A percentile compares a stretch with the other conserved stretches of the same genome.
phyloP scores from a whole-genome alignment of 1,284 basidiomycete species.

The Moesziomyces sp. region DNA sequence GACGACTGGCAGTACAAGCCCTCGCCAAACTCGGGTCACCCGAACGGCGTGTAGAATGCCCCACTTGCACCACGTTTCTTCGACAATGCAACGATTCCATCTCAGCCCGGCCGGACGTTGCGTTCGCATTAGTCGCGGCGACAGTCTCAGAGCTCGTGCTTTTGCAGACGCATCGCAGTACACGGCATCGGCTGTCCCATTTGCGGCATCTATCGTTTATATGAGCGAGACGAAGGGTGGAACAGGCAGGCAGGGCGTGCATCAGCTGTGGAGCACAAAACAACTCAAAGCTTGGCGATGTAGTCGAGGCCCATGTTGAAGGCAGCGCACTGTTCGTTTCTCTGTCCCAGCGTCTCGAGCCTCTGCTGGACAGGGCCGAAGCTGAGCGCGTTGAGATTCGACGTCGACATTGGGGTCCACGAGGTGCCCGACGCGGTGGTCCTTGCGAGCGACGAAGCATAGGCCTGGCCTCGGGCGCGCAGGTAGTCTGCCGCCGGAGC shows the following conservation, averaged over 20 bases:
- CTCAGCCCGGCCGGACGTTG: too few species aligned
- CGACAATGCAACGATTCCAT: neutral
- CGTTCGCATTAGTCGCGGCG: neutral
- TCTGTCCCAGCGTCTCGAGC: constrained; percentile 31
- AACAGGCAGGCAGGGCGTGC: too few species aligned
- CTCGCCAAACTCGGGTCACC: constrained; percentile 62
- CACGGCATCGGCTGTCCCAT: too few species aligned
- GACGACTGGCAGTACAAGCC: constrained; percentile 66
- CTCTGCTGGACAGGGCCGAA: constrained; percentile 39
- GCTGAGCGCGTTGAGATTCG: constrained; percentile 18
- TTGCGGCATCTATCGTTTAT: too few species aligned
- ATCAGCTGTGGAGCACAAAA: too few species aligned
- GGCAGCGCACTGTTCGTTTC: constrained; percentile 39
- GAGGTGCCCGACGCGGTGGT: constrained; percentile 7
- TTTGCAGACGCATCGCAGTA: too few species aligned
- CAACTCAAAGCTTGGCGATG: constrained; percentile 27
- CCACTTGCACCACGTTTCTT: neutral
- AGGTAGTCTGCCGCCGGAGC: constrained; percentile 21
- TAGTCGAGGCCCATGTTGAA: constrained; percentile 35
- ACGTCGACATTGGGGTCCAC: constrained; percentile 26
- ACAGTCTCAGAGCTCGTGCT: too few species aligned
- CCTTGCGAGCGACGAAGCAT: constrained; percentile 22
- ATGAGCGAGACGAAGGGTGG: too few species aligned
- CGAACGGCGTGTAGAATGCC: constrained; percentile 32
- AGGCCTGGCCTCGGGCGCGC: constrained; percentile 24